Base-by-base conservation (phyloP, 2,329 filamentous ascomycete genomes). In the Elsinoe necatrix region DNA sequence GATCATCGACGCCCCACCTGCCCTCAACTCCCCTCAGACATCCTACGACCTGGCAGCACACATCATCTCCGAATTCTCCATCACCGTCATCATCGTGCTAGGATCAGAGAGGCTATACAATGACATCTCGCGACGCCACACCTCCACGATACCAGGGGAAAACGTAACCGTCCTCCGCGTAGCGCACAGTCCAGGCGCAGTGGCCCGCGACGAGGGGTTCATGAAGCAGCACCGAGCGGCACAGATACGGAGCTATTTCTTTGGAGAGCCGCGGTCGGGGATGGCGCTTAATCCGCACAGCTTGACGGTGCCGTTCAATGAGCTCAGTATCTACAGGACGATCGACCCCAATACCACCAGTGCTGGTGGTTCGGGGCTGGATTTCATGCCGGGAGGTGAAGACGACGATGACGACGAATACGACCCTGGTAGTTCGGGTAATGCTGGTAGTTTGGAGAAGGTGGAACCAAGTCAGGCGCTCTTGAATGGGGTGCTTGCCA, bases 241-340 rank as follows among this genome's bases (percentile, higher is more conserved):
- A 0, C 81, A 87, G 52, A 90, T 96, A 54, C 86, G 87, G 62
- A 86, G 91, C 64, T 98, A 98, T 71, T 98, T 98, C 74, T 98
- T 96, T 68, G 93, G 93, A 8, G 86, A 87, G 61, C 72, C 61
- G 1, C 67, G 67, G 52, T 25, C 21, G 23, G 54, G 54, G 41
- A 81, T 86, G 58, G 86, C 88, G 0, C 76, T 98, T 1, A 93
- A 87, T 45, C 93, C 93, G 0, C 87, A 91, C 64, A 95, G 89
- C 5, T 89, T 95, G 65, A 86, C 87, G 58, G 82, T 95, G 3
- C 85, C 89, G 60, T 93, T 90, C 67, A 78, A 83, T 58, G 81
- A 84, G 7, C 69, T 96, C 37, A 78, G 82, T 1, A 79, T 97
- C 42, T 95, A 77, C 69, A 56, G 63, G 25, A 59, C 65, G 25